Evolutionary conservation across 257 asterid genomes (phyloP).

Genomic region (Paraleonurus japonicus): DNA sequence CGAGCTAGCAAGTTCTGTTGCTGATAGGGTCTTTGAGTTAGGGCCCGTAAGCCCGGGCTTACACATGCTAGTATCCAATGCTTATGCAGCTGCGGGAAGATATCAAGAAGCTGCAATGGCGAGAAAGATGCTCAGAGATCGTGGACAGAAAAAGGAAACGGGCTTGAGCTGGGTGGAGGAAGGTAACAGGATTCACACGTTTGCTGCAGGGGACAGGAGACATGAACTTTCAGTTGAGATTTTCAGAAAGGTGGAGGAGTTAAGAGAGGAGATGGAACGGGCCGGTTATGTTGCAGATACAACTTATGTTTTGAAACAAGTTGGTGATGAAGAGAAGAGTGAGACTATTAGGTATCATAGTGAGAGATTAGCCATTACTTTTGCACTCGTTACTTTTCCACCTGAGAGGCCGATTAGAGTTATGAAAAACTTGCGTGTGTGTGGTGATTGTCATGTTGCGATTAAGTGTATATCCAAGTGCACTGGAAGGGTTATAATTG

Average conservation of each 20-base stretch:
- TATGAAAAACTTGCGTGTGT: conserved; percentile 81
- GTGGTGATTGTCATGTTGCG: conserved; percentile 86
- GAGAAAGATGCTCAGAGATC: conserved; percentile 67
- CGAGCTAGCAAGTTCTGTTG: conserved; percentile 72
- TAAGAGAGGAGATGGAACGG: conserved; percentile 52
- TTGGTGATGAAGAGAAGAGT: conserved; percentile 61
- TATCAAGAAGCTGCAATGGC: conserved; percentile 87
- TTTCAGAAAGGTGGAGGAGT: conserved; percentile 58
- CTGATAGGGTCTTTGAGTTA: conserved; percentile 64
- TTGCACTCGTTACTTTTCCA: conserved; percentile 64
- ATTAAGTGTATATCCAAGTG: conserved; percentile 69
- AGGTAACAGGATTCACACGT: conserved; percentile 66
- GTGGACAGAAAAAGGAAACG: conserved; percentile 78
- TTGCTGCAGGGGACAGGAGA: conserved; percentile 72
- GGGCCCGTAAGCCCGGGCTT: conserved; percentile 76
- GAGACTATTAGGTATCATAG: conserved; percentile 69
- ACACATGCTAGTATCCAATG: conserved; percentile 66
- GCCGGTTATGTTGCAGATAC: conserved; percentile 78
- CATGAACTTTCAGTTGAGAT: conserved; percentile 55
- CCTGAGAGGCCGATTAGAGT: conserved; percentile 64
- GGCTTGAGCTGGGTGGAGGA: conserved; percentile 95
- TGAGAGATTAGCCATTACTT: conserved; percentile 87
- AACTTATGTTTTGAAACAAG: conserved; percentile 53
- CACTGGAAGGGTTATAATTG: conserved; percentile 55
- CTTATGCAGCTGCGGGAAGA: conserved; percentile 80